Percentiles rank a stretch among this genome's conserved stretches.
These are phyloP conservation scores for sorghum (Sorghum bicolor) DNA, from an alignment of 176 grass and related monocot genomes.

Conservation along the genomic window DNA sequence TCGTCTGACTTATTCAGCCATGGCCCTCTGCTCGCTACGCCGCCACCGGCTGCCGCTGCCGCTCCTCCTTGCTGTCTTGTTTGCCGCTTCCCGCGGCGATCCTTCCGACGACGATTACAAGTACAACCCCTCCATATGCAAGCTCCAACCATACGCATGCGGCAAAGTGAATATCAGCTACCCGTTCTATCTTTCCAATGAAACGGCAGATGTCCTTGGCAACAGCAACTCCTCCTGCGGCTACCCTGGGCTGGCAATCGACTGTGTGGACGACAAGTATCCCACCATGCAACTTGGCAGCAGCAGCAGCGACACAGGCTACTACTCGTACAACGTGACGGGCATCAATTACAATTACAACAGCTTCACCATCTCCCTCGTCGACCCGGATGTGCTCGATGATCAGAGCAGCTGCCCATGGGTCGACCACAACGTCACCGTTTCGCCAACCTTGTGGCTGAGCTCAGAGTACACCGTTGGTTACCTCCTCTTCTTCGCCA, in stretches of 20 bases:
- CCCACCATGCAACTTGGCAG: neutral
- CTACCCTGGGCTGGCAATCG: conserved; percentile 8
- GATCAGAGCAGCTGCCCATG: neutral
- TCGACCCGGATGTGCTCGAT: neutral
- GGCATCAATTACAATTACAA: neutral
- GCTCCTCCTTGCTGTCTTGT: neutral
- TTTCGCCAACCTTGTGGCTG: accelerated
- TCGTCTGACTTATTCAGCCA: neutral
- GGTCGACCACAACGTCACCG: neutral
- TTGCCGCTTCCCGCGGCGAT: neutral
- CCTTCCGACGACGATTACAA: neutral
- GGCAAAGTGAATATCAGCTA: neutral
- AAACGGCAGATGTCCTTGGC: neutral
- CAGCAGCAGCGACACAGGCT: too few relatives aligned
- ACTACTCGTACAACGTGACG: neutral
- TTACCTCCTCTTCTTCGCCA: neutral
- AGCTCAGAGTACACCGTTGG: neutral
- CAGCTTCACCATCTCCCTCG: neutral
- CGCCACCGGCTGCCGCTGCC: neutral
- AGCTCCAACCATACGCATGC: neutral
- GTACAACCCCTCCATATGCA: neutral
- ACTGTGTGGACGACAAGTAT: neutral
- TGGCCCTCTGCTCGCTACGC: neutral
- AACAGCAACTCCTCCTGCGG: neutral
- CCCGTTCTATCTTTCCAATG: neutral